Conservation (phyloP, 345 rosid genomes). For the Mallotus nudiflorus region DNA sequence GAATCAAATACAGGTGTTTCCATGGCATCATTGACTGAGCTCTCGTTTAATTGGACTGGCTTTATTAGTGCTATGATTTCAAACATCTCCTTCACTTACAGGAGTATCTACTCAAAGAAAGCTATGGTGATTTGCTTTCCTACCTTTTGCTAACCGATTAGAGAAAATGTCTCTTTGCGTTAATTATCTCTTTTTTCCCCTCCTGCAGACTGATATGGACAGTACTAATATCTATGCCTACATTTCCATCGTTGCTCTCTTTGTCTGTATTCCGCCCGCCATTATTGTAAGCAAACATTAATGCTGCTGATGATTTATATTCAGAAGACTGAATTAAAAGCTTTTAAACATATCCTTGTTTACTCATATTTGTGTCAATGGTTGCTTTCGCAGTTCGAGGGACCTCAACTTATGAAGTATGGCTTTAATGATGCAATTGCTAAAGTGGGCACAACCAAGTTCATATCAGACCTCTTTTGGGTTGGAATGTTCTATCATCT, state of each 20-base stretch:
- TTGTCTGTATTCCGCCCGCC: conserved; percentile 93
- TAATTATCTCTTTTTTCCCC: neutral
- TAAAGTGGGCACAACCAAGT: conserved; percentile 87
- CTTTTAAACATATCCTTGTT: neutral
- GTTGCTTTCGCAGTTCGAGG: conserved; percentile 61
- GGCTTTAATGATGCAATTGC: conserved; percentile 81
- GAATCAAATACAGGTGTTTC: conserved; percentile 58
- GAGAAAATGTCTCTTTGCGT: neutral
- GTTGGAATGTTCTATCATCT: conserved; percentile 99
- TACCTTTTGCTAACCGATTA: neutral
- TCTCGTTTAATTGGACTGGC: conserved; percentile 95
- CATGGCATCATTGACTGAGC: conserved; percentile 90
- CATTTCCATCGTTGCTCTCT: conserved; percentile 91
- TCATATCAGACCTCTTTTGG: conserved; percentile 92
- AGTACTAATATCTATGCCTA: conserved; percentile 92
- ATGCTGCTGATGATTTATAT: neutral
- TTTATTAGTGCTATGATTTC: conserved; percentile 99
- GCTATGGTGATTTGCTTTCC: conserved; percentile 67
- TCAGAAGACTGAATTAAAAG: neutral
- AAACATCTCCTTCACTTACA: conserved; percentile 91
- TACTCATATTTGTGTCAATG: neutral
- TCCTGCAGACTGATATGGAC: conserved; percentile 94
- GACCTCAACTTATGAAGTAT: conserved; percentile 74
- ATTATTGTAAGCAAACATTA: conserved; percentile 54
- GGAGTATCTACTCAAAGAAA: conserved; percentile 95